These are phyloP conservation scores for Cyclotella atomus DNA, from an alignment of 108 stramenopile species.

Conservation along the genomic window DNA sequence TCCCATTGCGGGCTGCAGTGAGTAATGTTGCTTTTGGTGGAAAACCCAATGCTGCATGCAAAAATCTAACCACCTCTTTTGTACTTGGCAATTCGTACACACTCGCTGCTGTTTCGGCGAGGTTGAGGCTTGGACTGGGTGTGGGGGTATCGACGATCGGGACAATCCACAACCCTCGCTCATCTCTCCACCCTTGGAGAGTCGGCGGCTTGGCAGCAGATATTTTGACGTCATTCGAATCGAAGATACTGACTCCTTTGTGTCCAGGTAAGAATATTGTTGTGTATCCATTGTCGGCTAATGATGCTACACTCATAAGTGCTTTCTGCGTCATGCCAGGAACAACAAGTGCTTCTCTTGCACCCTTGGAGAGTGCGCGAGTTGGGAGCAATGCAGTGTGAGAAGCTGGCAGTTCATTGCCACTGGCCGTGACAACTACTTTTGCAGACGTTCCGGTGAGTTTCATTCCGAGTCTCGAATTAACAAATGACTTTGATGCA, in stretches of 20 bases:
- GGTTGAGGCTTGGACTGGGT: neutral
- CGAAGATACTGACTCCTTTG: neutral
- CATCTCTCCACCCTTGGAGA: neutral
- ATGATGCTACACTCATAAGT: neutral
- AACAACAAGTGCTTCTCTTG: neutral
- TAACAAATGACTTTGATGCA: neutral
- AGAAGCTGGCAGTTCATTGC: neutral
- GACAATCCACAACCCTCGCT: neutral
- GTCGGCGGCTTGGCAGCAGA: neutral
- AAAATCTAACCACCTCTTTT: neutral
- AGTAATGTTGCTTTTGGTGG: slow-evolving; percentile 19
- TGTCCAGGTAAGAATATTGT: neutral
- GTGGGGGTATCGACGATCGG: neutral
- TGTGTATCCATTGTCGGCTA: neutral
- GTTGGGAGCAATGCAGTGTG: neutral
- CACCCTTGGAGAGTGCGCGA: neutral
- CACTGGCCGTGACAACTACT: neutral
- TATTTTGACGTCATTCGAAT: neutral
- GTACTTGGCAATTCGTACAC: neutral
- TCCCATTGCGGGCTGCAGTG: slow-evolving; percentile 17
- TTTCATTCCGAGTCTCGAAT: neutral
- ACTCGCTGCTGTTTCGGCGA: neutral
- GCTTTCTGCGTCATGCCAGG: neutral
- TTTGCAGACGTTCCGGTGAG: neutral
- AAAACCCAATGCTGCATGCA: slow-evolving; percentile 9